Conservation (phyloP, 2,329 filamentous ascomycete genomes). For the Xylariaceae sp. region DNA sequence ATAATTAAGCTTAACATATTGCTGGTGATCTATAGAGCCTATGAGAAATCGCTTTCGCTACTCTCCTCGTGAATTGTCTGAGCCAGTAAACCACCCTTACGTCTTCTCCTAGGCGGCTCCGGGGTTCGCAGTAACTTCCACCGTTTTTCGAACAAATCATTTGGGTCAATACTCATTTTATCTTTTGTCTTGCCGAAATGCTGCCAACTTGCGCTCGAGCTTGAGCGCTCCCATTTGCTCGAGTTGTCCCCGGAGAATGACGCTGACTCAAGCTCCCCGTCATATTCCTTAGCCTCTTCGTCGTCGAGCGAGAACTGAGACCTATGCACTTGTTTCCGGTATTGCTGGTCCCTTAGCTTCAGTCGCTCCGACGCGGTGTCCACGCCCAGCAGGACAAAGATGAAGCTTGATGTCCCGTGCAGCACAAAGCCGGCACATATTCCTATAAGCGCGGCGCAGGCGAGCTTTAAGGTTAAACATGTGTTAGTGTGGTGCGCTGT, state of each 20-base stretch:
- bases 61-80: slow-evolving; percentile 78
- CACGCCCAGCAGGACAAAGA: slow-evolving; percentile 40
- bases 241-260: slow-evolving; percentile 23
- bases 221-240: background rate
- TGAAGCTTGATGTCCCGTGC: slow-evolving; percentile 39
- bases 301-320: slow-evolving; percentile 4
- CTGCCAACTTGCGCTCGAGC: slow-evolving; percentile 7
- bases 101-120: slow-evolving; percentile 48
- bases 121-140: slow-evolving; percentile 37
- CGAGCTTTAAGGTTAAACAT: slow-evolving; percentile 34
- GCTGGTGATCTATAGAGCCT: slow-evolving; percentile 13
- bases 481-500: slow-evolving; percentile 11
- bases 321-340: background rate
- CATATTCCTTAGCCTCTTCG: slow-evolving; percentile 20
- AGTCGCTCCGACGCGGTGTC: slow-evolving; percentile 29
- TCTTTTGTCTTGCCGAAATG: background rate
- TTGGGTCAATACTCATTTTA: background rate
- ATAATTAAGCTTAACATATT: background rate
- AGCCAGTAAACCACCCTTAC: slow-evolving; percentile 61
- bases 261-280: slow-evolving; percentile 17
- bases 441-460: slow-evolving; percentile 41
- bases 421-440: slow-evolving; percentile 36
- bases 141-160: slow-evolving; percentile 35
- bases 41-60: slow-evolving; percentile 58
- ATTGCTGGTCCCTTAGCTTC: slow-evolving; percentile 5